Evolutionary conservation across 2,329 filamentous ascomycete genomes (phyloP).

Genomic region (Arthrobotrys iridis): DNA sequence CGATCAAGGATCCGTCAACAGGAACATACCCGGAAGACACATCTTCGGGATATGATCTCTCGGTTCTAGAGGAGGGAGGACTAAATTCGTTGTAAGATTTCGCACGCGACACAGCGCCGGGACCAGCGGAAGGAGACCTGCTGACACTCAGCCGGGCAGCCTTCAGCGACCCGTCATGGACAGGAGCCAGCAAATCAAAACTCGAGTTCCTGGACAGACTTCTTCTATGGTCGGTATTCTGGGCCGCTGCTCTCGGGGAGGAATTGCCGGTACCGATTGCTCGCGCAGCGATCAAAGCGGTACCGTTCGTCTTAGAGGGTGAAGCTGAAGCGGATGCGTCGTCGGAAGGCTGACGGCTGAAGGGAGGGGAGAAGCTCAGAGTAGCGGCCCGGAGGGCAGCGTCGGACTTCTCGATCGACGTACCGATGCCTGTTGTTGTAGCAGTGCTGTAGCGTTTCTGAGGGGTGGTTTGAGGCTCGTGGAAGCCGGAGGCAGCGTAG

Average conservation of each 20-base stretch:
- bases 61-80: not conserved
- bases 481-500: constrained; percentile 34
- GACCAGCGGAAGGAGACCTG: constrained; percentile 23
- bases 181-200: constrained; percentile 35
- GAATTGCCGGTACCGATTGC: constrained; percentile 46
- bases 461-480: constrained; percentile 39
- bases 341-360: constrained; percentile 28
- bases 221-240: constrained; percentile 14
- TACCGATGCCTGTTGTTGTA: not conserved
- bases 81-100: constrained; percentile 31
- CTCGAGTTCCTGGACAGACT: constrained; percentile 44
- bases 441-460: constrained; percentile 37
- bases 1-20: constrained; percentile 33
- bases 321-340: constrained; percentile 26
- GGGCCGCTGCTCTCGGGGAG: constrained; percentile 28
- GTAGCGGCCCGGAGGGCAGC: constrained; percentile 47
- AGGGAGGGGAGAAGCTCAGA: constrained; percentile 48
- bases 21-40: constrained; percentile 7
- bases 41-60: constrained; percentile 39
- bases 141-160: constrained; percentile 47
- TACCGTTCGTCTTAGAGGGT: constrained; percentile 41
- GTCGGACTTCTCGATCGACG: constrained; percentile 32
- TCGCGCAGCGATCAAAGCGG: constrained; percentile 50
- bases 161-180: constrained; percentile 39
- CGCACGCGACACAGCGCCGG: constrained; percentile 40